Percentiles rank a stretch among this genome's conserved stretches.
These are phyloP conservation scores for Ophiosphaerella herpotricha DNA, from an alignment of 2,329 filamentous ascomycete species.

Conservation along the genomic window DNA sequence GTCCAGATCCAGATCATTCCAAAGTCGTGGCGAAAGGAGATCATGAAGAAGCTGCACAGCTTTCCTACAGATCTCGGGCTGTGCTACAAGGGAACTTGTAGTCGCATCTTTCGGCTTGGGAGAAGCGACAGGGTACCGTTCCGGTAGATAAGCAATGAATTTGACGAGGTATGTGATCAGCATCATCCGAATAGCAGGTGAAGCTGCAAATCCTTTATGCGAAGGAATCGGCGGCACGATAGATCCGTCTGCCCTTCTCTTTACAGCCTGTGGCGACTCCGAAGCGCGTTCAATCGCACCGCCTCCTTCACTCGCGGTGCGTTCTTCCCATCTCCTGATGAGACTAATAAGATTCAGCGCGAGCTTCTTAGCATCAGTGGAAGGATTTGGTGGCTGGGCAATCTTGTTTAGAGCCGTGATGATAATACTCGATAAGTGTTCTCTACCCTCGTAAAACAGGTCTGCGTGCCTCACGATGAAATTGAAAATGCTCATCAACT, in stretches of 20 bases:
- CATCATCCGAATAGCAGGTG: constrained; percentile 67
- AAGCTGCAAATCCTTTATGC: constrained; percentile 46
- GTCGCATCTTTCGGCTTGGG: constrained; percentile 47
- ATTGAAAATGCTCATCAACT: constrained; percentile 96
- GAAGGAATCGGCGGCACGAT: constrained; percentile 61
- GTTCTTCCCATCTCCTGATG: constrained; percentile 91
- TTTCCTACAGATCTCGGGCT: constrained; percentile 82
- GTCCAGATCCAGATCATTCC: constrained; percentile 90
- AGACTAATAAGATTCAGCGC: constrained; percentile 88
- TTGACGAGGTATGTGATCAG: constrained; percentile 95
- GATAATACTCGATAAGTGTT: constrained; percentile 87
- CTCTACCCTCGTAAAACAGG: constrained; percentile 91
- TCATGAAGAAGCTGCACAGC: constrained; percentile 81
- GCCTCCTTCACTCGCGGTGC: constrained; percentile 66
- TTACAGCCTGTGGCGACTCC: constrained; percentile 71
- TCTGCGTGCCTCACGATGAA: constrained; percentile 92
- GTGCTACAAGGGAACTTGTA: constrained; percentile 48
- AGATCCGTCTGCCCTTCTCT: constrained; percentile 75
- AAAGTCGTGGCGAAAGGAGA: constrained; percentile 82
- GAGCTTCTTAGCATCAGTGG: constrained; percentile 88
- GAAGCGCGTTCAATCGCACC: constrained; percentile 53
- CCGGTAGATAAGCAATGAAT: constrained; percentile 88
- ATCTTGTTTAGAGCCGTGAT: constrained; percentile 89
- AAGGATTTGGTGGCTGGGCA: constrained; percentile 78
- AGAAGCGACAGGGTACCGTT: constrained; percentile 73